These are phyloP conservation scores for Phaffomyces antillensis DNA, from an alignment of 805 yeast genomes.

Conservation along the genomic window DNA sequence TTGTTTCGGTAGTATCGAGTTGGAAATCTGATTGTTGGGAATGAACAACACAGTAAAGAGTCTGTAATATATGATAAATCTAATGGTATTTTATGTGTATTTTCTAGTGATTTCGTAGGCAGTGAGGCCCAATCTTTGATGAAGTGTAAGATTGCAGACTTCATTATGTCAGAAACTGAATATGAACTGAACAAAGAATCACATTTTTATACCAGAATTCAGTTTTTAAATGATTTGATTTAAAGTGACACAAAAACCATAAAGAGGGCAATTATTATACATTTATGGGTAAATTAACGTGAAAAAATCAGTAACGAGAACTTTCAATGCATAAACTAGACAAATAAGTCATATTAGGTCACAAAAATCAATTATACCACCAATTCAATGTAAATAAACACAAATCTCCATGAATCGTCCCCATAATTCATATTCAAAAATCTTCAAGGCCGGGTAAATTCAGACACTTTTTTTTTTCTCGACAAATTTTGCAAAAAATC, in stretches of 20 bases:
- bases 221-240: too few species aligned
- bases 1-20: constrained; percentile 45
- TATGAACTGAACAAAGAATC: too few species aligned
- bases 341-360: too few species aligned
- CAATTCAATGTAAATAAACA: too few species aligned
- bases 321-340: too few species aligned
- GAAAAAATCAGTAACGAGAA: too few species aligned
- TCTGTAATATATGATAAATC: constrained; percentile 67
- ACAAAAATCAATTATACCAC: too few species aligned
- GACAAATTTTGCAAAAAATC: neutral
- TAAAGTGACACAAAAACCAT: too few species aligned
- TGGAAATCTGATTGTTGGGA: constrained; percentile 48
- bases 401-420: neutral
- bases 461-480: neutral
- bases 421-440: too few species aligned
- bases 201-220: too few species aligned
- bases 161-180: neutral
- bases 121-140: constrained; percentile 5
- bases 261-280: neutral
- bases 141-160: neutral
- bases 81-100: constrained; percentile 29
- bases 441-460: neutral
- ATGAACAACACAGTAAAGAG: constrained; percentile 65
- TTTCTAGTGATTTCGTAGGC: constrained; percentile 15
- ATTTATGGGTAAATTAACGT: neutral